Conservation (phyloP, 768 basidiomycete genomes). For the Mycena crocata region DNA sequence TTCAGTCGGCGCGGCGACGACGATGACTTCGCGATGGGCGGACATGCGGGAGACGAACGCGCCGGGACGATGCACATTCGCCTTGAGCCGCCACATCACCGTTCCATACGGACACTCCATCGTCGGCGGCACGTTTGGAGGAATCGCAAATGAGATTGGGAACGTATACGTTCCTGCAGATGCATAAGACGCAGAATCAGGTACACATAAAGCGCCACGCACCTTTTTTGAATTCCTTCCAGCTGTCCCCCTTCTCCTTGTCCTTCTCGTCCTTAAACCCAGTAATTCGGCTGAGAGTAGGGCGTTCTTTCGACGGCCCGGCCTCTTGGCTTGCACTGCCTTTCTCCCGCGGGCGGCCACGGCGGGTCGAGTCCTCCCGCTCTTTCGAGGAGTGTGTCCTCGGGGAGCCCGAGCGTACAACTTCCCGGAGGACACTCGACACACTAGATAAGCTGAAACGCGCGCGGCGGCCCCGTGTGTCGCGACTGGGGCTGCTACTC, state of each 20-base stretch:
- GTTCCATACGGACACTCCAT: conserved; percentile 81
- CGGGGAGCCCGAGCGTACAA: conserved; percentile 62
- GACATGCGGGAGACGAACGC: conserved; percentile 79
- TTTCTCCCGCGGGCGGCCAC: conserved; percentile 52
- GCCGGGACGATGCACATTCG: conserved; percentile 86
- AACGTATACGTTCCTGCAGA: conserved; percentile 87
- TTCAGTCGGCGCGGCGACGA: conserved; percentile 82
- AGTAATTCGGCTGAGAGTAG: conserved; percentile 51
- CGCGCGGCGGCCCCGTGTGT: conserved; percentile 49
- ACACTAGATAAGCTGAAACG: conserved; percentile 67
- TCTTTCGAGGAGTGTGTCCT: conserved; percentile 37
- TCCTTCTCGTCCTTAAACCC: conserved; percentile 55
- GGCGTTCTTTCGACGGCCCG: conserved; percentile 43
- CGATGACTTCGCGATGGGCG: conserved; percentile 75
- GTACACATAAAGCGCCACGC: conserved; percentile 29
- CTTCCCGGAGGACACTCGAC: conserved; percentile 61
- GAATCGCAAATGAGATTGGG: conserved; percentile 92
- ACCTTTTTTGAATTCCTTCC: conserved; percentile 94
- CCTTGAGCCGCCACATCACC: conserved; percentile 84
- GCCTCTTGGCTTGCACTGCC: conserved; percentile 10
- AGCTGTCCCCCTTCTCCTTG: conserved; percentile 62
- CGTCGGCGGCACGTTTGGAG: conserved; percentile 81
- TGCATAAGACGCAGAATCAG: background rate
- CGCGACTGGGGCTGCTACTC: conserved; percentile 33
- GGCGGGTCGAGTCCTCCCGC: conserved; percentile 39